Percentiles rank a stretch among this genome's conserved stretches.
These are phyloP conservation scores for Ustilago loliicola DNA, from an alignment of 1,284 basidiomycete species.

Conservation along the genomic window DNA sequence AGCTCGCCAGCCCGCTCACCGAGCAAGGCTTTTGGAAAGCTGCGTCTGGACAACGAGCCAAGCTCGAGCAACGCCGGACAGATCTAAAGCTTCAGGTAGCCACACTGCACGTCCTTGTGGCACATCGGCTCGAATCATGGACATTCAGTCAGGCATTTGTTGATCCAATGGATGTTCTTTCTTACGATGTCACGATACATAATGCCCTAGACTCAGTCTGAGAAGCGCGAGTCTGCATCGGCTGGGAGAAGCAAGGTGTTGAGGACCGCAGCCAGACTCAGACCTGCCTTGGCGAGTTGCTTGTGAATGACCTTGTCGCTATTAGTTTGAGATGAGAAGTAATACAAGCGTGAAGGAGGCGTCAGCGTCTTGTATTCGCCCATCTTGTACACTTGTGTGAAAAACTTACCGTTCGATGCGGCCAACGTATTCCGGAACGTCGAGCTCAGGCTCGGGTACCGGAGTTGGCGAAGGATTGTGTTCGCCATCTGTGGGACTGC, in stretches of 20 bases:
- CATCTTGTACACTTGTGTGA: neutral
- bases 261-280: conserved; percentile 83
- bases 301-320: conserved; percentile 82
- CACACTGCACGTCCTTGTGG: too few relatives aligned
- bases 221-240: neutral
- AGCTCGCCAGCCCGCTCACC: conserved; percentile 28
- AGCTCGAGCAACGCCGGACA: conserved; percentile 7
- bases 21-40: conserved; percentile 16
- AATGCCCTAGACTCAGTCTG: neutral
- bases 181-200: neutral
- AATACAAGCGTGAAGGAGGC: neutral
- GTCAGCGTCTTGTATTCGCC: neutral
- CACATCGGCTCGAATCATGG: too few relatives aligned
- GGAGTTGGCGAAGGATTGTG: conserved; percentile 18
- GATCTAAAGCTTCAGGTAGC: neutral
- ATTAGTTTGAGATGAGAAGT: neutral
- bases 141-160: neutral
- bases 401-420: conserved; percentile 51
- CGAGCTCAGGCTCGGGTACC: conserved; percentile 77
- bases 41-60: conserved; percentile 26
- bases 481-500: neutral
- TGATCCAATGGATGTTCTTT: neutral
- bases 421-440: conserved; percentile 84
- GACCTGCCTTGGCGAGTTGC: conserved; percentile 82
- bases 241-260: conserved; percentile 74